Percentiles rank a stretch among this genome's conserved stretches.
Evolutionary conservation across 805 yeast genomes (phyloP).

Genomic region (Scheffersomyces lignosus): DNA sequence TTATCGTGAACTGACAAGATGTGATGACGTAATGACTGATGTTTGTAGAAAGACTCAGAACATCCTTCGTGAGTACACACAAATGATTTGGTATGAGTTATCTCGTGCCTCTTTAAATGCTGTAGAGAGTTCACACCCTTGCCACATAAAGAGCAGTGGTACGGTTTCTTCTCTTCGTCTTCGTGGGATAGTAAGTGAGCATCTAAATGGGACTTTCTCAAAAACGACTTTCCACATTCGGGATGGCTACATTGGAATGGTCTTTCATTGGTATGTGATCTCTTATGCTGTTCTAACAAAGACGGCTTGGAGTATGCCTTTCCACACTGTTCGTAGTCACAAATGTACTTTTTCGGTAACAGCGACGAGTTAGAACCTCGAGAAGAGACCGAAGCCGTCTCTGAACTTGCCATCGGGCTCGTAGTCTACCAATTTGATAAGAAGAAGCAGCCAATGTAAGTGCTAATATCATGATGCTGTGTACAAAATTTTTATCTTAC

Average conservation of each 20-base stretch:
- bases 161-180: slow-evolving; percentile 57
- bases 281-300: slow-evolving; percentile 74
- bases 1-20: slow-evolving; percentile 58
- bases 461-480: no score
- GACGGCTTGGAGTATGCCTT: slow-evolving; percentile 83
- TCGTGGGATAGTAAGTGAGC: slow-evolving; percentile 73
- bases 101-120: slow-evolving; percentile 80
- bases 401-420: no score
- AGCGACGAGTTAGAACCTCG: slow-evolving; percentile 21
- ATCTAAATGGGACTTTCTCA: slow-evolving; percentile 75
- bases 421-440: no score
- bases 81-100: slow-evolving; percentile 70
- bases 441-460: no score
- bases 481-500: no score
- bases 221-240: slow-evolving; percentile 63
- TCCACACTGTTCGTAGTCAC: slow-evolving; percentile 65
- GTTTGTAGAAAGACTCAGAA: slow-evolving; percentile 65
- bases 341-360: slow-evolving; percentile 61
- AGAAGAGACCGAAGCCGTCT: slow-evolving; percentile 5
- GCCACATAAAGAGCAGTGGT: slow-evolving; percentile 69
- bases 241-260: slow-evolving; percentile 64
- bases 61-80: slow-evolving; percentile 65
- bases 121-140: slow-evolving; percentile 82
- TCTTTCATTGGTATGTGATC: slow-evolving; percentile 77
- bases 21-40: slow-evolving; percentile 76